A percentile compares a stretch with the other conserved stretches of the same genome.
These are phyloP conservation scores for Fusarium odoratissimum DNA, from an alignment of 2,329 filamentous ascomycete genomes.

Conservation along the genomic window DNA sequence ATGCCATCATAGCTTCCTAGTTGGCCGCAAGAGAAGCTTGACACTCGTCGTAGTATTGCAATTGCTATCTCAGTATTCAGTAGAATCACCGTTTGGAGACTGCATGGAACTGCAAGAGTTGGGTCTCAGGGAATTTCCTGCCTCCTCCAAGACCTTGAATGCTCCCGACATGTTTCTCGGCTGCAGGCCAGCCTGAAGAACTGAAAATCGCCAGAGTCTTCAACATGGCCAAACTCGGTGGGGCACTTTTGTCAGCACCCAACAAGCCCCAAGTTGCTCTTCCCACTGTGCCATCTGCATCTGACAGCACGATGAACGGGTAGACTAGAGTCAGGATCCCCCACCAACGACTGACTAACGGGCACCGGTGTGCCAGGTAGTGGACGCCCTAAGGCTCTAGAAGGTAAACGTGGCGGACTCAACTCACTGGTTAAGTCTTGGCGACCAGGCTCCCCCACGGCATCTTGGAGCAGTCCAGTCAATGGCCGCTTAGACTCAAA, in stretches of 20 bases:
- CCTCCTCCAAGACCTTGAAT: constrained; percentile 8
- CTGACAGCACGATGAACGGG: constrained; percentile 48
- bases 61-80: constrained; percentile 1
- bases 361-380: constrained; percentile 43
- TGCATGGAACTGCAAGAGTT: constrained; percentile 2
- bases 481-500: constrained; percentile 36
- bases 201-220: constrained; percentile 17
- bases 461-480: constrained; percentile 24
- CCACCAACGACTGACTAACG: constrained; percentile 39
- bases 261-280: constrained; percentile 25
- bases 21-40: constrained; percentile 24
- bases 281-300: constrained; percentile 43
- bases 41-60: constrained; percentile 22
- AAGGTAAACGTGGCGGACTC: constrained; percentile 43
- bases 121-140: not conserved
- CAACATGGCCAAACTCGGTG: constrained; percentile 1
- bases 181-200: constrained; percentile 32
- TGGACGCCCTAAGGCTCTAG: constrained; percentile 34
- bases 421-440: constrained; percentile 35
- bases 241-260: constrained; percentile 40
- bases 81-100: constrained; percentile 10
- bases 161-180: constrained; percentile 30
- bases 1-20: constrained; percentile 28
- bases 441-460: constrained; percentile 39
- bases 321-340: constrained; percentile 50